These are phyloP conservation scores for barrel medic (Medicago truncatula) DNA, from an alignment of 306 rosid species.

Conservation along the genomic window DNA sequence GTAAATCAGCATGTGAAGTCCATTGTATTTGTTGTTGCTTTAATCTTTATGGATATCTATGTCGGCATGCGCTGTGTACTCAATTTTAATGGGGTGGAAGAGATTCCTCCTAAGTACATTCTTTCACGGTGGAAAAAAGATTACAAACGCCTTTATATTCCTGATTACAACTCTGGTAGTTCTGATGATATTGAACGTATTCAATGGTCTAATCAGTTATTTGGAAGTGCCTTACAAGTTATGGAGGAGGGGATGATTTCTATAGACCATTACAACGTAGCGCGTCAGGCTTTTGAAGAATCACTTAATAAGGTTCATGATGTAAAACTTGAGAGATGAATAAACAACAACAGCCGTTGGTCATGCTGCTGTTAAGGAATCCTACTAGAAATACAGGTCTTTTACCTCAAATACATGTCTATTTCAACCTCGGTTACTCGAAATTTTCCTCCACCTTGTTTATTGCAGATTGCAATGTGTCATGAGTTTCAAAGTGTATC, in stretches of 20 bases:
- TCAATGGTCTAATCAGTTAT: slow-evolving; percentile 77
- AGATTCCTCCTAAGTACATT: slow-evolving; percentile 75
- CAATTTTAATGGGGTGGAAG: slow-evolving; percentile 93
- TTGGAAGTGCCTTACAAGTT: slow-evolving; percentile 78
- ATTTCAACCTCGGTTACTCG: background rate
- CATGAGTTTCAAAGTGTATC: background rate
- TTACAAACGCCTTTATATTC: slow-evolving; percentile 71
- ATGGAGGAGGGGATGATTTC: slow-evolving; percentile 89
- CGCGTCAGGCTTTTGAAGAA: slow-evolving; percentile 78
- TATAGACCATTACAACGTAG: slow-evolving; percentile 76
- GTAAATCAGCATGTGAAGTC: slow-evolving; percentile 79
- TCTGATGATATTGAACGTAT: slow-evolving; percentile 46
- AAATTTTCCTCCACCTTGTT: background rate
- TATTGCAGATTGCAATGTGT: background rate
- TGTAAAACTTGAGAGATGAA: slow-evolving; percentile 17
- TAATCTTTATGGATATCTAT: slow-evolving; percentile 81
- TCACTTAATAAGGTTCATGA: slow-evolving; percentile 80
- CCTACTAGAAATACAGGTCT: background rate
- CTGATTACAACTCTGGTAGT: slow-evolving; percentile 50
- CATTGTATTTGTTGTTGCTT: slow-evolving; percentile 97
- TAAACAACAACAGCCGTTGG: background rate
- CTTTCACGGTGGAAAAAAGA: slow-evolving; percentile 89
- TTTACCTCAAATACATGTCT: background rate
- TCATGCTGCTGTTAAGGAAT: background rate
- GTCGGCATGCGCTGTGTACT: slow-evolving; percentile 89